A percentile compares a stretch with the other conserved stretches of the same genome.
Conservation (phyloP, 2,329 filamentous ascomycete species). For the Elsinoe perseae region DNA sequence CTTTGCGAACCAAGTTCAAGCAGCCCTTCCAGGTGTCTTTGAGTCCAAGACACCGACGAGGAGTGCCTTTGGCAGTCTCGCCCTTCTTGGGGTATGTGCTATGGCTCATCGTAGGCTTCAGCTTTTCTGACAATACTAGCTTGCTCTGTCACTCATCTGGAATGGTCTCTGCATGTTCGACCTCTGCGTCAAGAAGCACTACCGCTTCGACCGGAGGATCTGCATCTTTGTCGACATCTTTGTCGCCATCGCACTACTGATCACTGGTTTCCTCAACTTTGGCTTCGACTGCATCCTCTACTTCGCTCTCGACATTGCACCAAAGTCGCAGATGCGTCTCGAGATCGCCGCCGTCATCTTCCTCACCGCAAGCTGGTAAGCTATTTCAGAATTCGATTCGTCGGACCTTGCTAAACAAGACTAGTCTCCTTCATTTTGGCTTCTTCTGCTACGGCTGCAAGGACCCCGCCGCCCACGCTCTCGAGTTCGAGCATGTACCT, state of each 20-base stretch:
- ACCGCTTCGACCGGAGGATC: slow-evolving; percentile 16
- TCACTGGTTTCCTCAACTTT: slow-evolving; percentile 16
- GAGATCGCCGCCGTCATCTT: slow-evolving; percentile 12
- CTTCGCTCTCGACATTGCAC: slow-evolving; percentile 13
- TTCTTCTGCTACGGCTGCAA: slow-evolving; percentile 18
- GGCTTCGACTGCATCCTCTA: slow-evolving; percentile 16
- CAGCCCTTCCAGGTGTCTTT: slow-evolving; percentile 7
- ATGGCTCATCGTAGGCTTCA: too few relatives aligned
- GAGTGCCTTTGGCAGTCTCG: slow-evolving; percentile 14
- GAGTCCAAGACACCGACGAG: background rate
- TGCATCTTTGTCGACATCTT: slow-evolving; percentile 22
- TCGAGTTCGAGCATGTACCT: slow-evolving; percentile 12
- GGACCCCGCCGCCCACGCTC: slow-evolving; percentile 6
- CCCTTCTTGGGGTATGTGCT: slow-evolving; percentile 13
- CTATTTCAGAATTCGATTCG: background rate
- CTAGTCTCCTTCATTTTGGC: slow-evolving; percentile 11
- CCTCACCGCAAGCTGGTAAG: slow-evolving; percentile 9
- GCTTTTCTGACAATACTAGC: background rate
- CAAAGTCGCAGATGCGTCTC: slow-evolving; percentile 5
- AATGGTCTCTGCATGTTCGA: slow-evolving; percentile 15
- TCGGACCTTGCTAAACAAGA: background rate
- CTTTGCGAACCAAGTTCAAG: background rate
- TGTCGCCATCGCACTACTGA: slow-evolving; percentile 12
- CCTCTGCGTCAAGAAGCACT: slow-evolving; percentile 15
- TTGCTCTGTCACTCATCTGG: slow-evolving; percentile 14